Base-by-base conservation (phyloP, 1,139 yeast genomes). In the Saccharomycopsis crataegensis region DNA sequence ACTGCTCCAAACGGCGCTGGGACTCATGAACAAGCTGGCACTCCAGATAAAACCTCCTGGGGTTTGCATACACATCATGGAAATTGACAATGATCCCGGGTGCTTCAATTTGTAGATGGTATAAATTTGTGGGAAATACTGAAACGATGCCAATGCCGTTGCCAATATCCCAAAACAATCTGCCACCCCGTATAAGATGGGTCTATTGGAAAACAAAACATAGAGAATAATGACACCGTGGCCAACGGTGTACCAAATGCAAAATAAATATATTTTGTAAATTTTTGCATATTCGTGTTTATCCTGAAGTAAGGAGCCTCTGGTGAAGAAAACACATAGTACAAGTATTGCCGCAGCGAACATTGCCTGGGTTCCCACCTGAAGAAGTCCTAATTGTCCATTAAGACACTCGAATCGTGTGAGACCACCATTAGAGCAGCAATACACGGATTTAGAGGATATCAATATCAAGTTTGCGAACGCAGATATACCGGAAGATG, bases 21-120 rank as follows among this genome's bases (percentile, higher is more conserved):
- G 85, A 49, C 91, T 79, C 57, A 79, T 69, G 54, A 80, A 84
- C 54, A 89, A 70, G 2, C 88, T 81, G 14, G 80, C 75, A 0
- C 94, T 79, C 83, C 93, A 88, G 1, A 86, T 59, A 61, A 79
- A 84, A 32, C 96, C 96, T 12, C 96, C 96, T 0, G 96, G 96
- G 16, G 95, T 87, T 65, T 89, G 96, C 59, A 89, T 77, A 53
- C 83, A 71, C 93, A 89, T 86, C 89, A 86, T 87, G 6, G 84
- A 79, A 28, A 86, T 74, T 0, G 95, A 86, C 41, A 89, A 73
- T 0, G 91, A 83, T 2, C 96, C 96, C 0, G 94, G 84, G 61
- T 83, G 91, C 62, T 84, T 83, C 56, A 87, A 74, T 2, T 62
- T 65, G 63, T 75, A 83, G 0, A 96, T 88, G 37, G 93, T 86